Percentiles rank a stretch among this genome's conserved stretches.
These are phyloP conservation scores for Umbelopsis sp. DNA, from an alignment of 192 early-diverging fungal species.

Conservation along the genomic window DNA sequence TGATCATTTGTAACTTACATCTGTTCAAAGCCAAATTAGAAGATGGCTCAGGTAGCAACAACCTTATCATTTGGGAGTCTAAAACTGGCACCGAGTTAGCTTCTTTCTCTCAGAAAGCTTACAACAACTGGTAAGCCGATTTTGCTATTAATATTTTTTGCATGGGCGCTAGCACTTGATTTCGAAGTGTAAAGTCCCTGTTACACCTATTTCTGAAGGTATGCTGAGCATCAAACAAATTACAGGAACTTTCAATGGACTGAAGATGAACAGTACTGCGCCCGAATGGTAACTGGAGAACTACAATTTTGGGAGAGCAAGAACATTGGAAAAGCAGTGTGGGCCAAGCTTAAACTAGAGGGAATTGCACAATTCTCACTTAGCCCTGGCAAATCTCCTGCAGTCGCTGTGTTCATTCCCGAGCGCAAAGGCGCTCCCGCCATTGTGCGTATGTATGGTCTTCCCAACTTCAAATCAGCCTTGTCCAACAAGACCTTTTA, in stretches of 20 bases:
- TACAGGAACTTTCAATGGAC: constrained; percentile 92
- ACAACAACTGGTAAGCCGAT: constrained; percentile 61
- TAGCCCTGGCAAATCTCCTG: constrained; percentile 81
- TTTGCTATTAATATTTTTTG: not conserved
- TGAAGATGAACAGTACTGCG: constrained; percentile 85
- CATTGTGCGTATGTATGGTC: constrained; percentile 84
- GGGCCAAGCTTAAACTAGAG: constrained; percentile 69
- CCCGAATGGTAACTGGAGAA: constrained; percentile 83
- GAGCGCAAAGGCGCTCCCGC: constrained; percentile 84
- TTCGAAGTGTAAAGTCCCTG: not conserved
- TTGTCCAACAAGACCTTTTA: constrained; percentile 92
- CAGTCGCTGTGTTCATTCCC: constrained; percentile 90
- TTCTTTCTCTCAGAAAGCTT: constrained; percentile 82
- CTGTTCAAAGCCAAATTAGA: constrained; percentile 63
- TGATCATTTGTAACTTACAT: not conserved
- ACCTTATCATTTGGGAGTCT: constrained; percentile 82
- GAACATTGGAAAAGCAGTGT: constrained; percentile 53
- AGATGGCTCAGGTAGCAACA: constrained; percentile 70
- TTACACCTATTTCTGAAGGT: not conserved
- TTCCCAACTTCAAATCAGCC: constrained; percentile 71
- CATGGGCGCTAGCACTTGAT: not conserved
- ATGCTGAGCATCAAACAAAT: not conserved
- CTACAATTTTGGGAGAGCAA: constrained; percentile 85
- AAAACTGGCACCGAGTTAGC: constrained; percentile 68
- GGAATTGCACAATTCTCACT: constrained; percentile 84